Evolutionary conservation across 768 basidiomycete species (phyloP).

Genomic region (Hygrophorus pudorinus): DNA sequence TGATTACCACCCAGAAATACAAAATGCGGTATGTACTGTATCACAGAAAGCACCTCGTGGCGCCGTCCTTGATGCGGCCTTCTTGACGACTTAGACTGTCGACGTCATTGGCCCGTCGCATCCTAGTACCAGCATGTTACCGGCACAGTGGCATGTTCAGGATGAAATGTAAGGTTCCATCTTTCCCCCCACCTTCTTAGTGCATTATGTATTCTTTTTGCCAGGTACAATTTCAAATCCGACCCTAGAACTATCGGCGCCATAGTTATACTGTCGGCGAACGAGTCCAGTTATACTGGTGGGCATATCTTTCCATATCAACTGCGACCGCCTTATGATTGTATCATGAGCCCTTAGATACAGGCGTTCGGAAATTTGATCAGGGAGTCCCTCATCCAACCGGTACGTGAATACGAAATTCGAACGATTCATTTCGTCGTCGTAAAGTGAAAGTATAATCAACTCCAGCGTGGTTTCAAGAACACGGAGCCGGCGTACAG

Average conservation of each 20-base stretch:
- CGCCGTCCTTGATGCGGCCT: background rate
- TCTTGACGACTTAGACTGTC: slow-evolving; percentile 36
- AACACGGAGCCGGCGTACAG: slow-evolving; percentile 57
- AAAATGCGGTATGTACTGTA: slow-evolving; percentile 43
- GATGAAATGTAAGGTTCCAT: slow-evolving; percentile 46
- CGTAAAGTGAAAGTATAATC: background rate
- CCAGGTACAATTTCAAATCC: slow-evolving; percentile 62
- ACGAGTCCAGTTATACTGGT: slow-evolving; percentile 58
- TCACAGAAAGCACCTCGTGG: background rate
- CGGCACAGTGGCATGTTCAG: slow-evolving; percentile 38
- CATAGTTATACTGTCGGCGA: slow-evolving; percentile 48
- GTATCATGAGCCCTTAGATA: slow-evolving; percentile 23
- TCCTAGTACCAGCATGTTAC: slow-evolving; percentile 51
- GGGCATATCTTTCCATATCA: background rate
- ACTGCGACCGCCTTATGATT: background rate
- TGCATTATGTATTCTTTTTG: background rate
- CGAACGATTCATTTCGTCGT: background rate
- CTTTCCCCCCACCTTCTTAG: background rate
- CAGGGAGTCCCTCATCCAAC: slow-evolving; percentile 74
- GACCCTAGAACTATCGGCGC: slow-evolving; percentile 61
- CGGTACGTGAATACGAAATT: slow-evolving; percentile 29
- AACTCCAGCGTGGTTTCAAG: slow-evolving; percentile 72
- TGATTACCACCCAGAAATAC: slow-evolving; percentile 59
- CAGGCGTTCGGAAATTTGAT: slow-evolving; percentile 39
- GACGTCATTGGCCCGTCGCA: slow-evolving; percentile 45